These are phyloP conservation scores for Pseudoscleropodium purum DNA, from an alignment of 225 moss, liverwort and hornwort species.

Conservation along the genomic window DNA sequence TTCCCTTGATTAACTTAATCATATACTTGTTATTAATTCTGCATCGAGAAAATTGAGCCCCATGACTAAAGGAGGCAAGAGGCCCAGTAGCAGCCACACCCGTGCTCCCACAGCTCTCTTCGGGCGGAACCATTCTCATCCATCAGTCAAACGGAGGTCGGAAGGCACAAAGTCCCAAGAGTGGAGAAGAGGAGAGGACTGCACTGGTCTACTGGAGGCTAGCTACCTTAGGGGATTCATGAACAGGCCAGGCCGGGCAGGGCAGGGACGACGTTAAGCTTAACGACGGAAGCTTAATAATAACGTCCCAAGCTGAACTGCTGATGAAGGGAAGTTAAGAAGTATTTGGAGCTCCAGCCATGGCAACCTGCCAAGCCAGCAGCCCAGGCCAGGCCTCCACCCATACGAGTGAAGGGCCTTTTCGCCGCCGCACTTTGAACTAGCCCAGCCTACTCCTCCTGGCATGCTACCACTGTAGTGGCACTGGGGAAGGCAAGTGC, in stretches of 20 bases:
- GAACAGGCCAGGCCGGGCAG: background rate
- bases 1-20: background rate
- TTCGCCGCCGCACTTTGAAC: slow-evolving; percentile 21
- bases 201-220: background rate
- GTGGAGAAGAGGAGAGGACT: too few relatives aligned
- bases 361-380: background rate
- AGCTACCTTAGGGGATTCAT: background rate
- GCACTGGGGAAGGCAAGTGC: background rate
- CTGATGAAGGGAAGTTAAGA: background rate
- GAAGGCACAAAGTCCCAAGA: background rate
- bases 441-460: background rate
- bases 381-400: background rate
- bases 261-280: background rate
- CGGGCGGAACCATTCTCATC: background rate
- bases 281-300: background rate
- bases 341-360: background rate
- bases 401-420: background rate
- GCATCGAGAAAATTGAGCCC: background rate
- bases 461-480: background rate
- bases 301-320: background rate
- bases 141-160: background rate
- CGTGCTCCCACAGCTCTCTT: background rate
- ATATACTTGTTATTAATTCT: background rate
- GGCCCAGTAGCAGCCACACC: background rate
- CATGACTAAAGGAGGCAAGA: background rate